Base-by-base conservation (phyloP, 1,284 basidiomycete genomes). In the Rhodotorula sp. region DNA sequence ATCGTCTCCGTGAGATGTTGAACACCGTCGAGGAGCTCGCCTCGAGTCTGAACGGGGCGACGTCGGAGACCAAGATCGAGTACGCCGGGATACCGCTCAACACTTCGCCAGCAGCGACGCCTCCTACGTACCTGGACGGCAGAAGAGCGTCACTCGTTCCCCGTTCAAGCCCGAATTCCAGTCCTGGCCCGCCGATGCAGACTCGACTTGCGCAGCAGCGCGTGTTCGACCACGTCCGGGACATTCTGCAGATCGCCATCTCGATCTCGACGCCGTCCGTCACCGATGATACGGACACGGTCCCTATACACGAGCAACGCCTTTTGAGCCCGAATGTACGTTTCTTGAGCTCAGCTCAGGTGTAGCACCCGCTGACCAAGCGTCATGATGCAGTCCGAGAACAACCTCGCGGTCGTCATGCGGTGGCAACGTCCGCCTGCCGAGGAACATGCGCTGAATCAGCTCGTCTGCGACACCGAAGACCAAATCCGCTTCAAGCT, bases 271-370 rank as follows among this genome's bases (percentile, higher is more conserved):
- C 67, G 56, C 97, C 97, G 0, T 87, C 91, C 1, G 86, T 95
- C 57, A 92, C 91, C 80, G 95, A 97, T 69, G 94, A 97, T 69
- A 91, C 77, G 39, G 74, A 64, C 69, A 72, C 71, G n/a, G 88
- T 93, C 71, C 93, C 95, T 0, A 93, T 98, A 74, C 94, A 96
- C 79, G 87, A 93, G 62, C 95, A 98, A 79, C 86, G 92, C 10
- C 85, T 99, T 6, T 86, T 99, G 8, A 94, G 94, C 2, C 82
- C 82, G 6, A 72, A 67, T 21, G 75, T 76, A 39, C 49, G 75
- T 52, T 2, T 4, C 4, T 21, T n/a, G 1, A 3, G 8, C 56
- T 1, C 14, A 10, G 15, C 14, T 48, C 31, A 20, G n/a, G 4
- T 29, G 21, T 43, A 23, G 39, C 34, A 23, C 3, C 2, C 8